Conservation (phyloP, 257 asterid genomes). For the Solanum okadae region DNA sequence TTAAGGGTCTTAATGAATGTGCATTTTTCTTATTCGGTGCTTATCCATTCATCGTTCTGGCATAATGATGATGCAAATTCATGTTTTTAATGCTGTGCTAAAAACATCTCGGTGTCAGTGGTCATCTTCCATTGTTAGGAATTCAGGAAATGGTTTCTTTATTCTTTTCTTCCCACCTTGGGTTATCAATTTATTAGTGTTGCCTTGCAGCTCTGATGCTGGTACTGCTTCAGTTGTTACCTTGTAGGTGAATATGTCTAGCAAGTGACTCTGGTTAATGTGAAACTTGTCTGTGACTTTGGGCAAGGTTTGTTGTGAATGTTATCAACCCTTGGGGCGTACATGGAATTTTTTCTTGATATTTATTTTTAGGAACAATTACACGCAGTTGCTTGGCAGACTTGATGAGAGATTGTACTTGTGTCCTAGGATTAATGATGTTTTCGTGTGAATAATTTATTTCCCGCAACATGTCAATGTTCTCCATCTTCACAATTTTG, state of each 20-base stretch:
- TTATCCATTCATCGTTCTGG: neutral
- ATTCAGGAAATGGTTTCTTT: neutral
- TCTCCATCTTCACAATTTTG: constrained; percentile 3
- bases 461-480: neutral
- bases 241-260: neutral
- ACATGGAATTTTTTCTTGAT: neutral
- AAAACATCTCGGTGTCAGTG: neutral
- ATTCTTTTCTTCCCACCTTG: neutral
- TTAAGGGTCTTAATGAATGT: neutral
- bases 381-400: neutral
- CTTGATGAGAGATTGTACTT: neutral
- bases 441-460: neutral
- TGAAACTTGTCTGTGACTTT: neutral
- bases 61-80: neutral
- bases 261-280: neutral
- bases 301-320: neutral
- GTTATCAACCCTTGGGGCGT: neutral
- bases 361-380: neutral
- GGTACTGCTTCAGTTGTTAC: neutral
- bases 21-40: neutral
- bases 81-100: neutral
- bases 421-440: neutral
- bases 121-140: neutral
- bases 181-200: neutral
- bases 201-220: neutral